These are phyloP conservation scores for Ophiocordyceps camponoti-rufipedis DNA, from an alignment of 2,329 filamentous ascomycete species.

Conservation along the genomic window DNA sequence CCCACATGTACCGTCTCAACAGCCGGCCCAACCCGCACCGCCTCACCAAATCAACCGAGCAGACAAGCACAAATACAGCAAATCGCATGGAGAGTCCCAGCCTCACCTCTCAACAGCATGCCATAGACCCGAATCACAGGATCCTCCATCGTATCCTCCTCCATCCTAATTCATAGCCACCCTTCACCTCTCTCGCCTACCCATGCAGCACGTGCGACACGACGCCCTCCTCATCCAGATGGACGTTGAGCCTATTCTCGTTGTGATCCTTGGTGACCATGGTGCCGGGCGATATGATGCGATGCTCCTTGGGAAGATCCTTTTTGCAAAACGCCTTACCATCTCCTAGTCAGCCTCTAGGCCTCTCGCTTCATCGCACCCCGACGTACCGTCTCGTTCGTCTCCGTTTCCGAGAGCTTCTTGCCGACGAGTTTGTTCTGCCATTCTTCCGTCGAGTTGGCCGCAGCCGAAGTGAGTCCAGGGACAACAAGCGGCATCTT, in stretches of 20 bases:
- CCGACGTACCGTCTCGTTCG: conserved; percentile 34
- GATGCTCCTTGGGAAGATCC: conserved; percentile 36
- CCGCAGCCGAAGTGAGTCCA: conserved; percentile 28
- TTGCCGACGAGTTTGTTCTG: conserved; percentile 44
- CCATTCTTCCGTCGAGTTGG: conserved; percentile 37
- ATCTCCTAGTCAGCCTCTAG: background rate
- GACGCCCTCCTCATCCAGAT: conserved; percentile 40
- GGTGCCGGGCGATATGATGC: conserved; percentile 36
- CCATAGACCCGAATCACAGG: background rate
- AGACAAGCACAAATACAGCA: no score
- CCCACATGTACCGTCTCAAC: background rate
- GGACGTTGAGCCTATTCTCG: conserved; percentile 37
- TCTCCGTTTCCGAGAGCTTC: conserved; percentile 32
- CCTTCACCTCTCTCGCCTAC: conserved; percentile 10
- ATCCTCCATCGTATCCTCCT: background rate
- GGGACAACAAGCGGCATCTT: conserved; percentile 50
- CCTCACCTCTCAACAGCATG: no score
- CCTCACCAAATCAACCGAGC: no score
- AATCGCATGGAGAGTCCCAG: no score
- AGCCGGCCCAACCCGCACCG: background rate
- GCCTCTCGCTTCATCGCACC: background rate
- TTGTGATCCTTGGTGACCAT: conserved; percentile 41
- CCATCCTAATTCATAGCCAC: background rate
- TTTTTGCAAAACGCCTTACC: conserved; percentile 38
- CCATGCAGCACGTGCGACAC: conserved; percentile 41